Conservation (phyloP, 2,329 filamentous ascomycete species). For the Daldinia sp. region DNA sequence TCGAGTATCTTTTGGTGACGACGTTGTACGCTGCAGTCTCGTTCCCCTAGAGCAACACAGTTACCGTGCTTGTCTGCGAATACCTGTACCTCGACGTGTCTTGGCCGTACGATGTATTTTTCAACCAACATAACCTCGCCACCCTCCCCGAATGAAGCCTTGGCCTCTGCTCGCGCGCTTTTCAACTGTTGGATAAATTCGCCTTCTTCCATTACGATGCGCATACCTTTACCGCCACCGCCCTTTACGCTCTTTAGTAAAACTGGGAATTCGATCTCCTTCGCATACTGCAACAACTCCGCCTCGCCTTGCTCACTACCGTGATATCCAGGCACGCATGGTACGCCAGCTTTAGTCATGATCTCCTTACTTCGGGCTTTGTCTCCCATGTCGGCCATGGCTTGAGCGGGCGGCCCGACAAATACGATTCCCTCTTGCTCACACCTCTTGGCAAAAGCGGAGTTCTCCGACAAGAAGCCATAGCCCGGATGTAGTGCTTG, state of each 20-base stretch:
- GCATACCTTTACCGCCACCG: slow-evolving; percentile 85
- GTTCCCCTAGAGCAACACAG: slow-evolving; percentile 84
- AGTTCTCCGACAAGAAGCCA: slow-evolving; percentile 94
- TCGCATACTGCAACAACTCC: slow-evolving; percentile 72
- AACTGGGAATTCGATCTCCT: slow-evolving; percentile 73
- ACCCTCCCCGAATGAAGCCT: slow-evolving; percentile 81
- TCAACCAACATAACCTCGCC: slow-evolving; percentile 85
- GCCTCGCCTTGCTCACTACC: slow-evolving; percentile 78
- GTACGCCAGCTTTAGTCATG: slow-evolving; percentile 93
- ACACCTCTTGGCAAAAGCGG: slow-evolving; percentile 86
- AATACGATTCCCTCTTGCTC: slow-evolving; percentile 91
- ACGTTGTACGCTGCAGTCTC: slow-evolving; percentile 87
- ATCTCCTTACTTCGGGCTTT: slow-evolving; percentile 87
- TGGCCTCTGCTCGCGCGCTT: slow-evolving; percentile 78
- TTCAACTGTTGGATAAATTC: slow-evolving; percentile 76
- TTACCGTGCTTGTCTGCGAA: slow-evolving; percentile 84
- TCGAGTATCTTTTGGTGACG: slow-evolving; percentile 92
- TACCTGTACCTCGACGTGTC: slow-evolving; percentile 90
- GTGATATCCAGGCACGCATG: slow-evolving; percentile 96
- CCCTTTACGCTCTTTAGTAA: slow-evolving; percentile 82
- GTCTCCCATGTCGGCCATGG: slow-evolving; percentile 76
- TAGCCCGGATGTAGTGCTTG: slow-evolving; percentile 95
- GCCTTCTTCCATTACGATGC: slow-evolving; percentile 72
- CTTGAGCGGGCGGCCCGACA: slow-evolving; percentile 86
- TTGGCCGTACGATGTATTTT: slow-evolving; percentile 78